phyloP scores from a whole-genome alignment of 805 yeast species.

The Candida rishiriensis region DNA sequence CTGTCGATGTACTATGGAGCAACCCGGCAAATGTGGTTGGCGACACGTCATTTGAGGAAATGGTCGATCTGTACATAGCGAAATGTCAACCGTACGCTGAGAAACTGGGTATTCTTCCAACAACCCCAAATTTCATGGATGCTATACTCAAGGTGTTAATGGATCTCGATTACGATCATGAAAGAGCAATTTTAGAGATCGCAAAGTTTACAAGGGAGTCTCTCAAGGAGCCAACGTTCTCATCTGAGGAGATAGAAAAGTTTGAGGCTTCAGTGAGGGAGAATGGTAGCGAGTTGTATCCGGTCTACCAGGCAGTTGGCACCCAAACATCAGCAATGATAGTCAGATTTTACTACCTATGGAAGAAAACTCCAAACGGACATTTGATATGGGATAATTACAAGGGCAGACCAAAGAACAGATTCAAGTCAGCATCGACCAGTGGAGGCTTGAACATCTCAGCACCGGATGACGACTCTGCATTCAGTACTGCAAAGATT shows the following conservation, averaged over 20 bases:
- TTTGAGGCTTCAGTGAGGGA: slow-evolving; percentile 74
- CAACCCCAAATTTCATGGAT: slow-evolving; percentile 82
- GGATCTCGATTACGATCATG: slow-evolving; percentile 46
- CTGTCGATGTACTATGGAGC: slow-evolving; percentile 66
- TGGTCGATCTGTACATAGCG: slow-evolving; percentile 47
- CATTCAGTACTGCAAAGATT: slow-evolving; percentile 56
- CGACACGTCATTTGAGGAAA: slow-evolving; percentile 15
- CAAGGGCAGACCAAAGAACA: slow-evolving; percentile 65
- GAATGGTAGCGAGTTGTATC: slow-evolving; percentile 75
- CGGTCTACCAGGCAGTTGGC: slow-evolving; percentile 65
- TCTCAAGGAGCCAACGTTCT: slow-evolving; percentile 75
- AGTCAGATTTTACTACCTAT: slow-evolving; percentile 81
- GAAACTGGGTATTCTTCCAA: slow-evolving; percentile 47
- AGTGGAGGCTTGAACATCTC: slow-evolving; percentile 40
- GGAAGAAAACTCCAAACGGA: slow-evolving; percentile 86
- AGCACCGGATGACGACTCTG: slow-evolving; percentile 66
- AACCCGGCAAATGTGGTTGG: slow-evolving; percentile 24
- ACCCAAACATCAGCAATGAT: slow-evolving; percentile 73
- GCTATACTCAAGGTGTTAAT: slow-evolving; percentile 55
- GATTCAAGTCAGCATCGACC: slow-evolving; percentile 33
- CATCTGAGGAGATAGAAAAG: slow-evolving; percentile 52
- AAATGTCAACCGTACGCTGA: slow-evolving; percentile 55
- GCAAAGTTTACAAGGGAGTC: slow-evolving; percentile 47
- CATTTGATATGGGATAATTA: slow-evolving; percentile 76
- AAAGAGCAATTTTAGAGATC: slow-evolving; percentile 43